These are phyloP conservation scores for Macadamia tetraphylla DNA, from an alignment of 164 flowering plant genomes.

Conservation along the genomic window DNA sequence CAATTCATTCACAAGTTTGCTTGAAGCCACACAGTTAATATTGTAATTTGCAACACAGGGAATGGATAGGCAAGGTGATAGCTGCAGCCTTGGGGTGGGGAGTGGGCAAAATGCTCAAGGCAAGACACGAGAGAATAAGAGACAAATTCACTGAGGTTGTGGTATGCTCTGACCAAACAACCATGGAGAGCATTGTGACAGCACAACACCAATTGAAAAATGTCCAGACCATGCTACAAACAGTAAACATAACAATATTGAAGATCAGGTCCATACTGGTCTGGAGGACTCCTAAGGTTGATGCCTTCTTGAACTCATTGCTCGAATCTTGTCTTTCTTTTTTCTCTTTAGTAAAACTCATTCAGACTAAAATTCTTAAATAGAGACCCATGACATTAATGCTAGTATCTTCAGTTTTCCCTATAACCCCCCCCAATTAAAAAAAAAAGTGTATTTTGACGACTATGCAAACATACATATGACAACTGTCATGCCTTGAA, in stretches of 20 bases:
- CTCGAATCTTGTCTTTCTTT: too few species aligned
- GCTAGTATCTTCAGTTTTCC: too few species aligned
- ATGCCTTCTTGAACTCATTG: neutral
- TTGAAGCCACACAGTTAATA: neutral
- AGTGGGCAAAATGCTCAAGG: slow-evolving; percentile 43
- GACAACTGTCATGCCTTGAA: too few species aligned
- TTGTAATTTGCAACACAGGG: slow-evolving; percentile 35
- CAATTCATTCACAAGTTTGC: neutral
- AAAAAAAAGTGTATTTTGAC: too few species aligned
- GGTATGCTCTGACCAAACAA: slow-evolving; percentile 54
- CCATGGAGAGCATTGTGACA: slow-evolving; percentile 72
- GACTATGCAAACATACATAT: too few species aligned
- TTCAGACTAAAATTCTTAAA: too few species aligned
- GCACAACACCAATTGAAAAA: slow-evolving; percentile 65
- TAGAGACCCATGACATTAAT: too few species aligned
- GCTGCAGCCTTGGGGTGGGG: slow-evolving; percentile 42
- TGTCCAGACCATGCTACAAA: slow-evolving; percentile 41
- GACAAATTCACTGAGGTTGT: slow-evolving; percentile 41
- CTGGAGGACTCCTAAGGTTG: slow-evolving; percentile 52
- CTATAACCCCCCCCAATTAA: too few species aligned
- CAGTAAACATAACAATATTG: slow-evolving; percentile 50
- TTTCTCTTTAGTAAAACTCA: too few species aligned
- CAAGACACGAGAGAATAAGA: slow-evolving; percentile 22
- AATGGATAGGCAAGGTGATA: slow-evolving; percentile 71
- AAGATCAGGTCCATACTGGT: slow-evolving; percentile 54